A percentile compares a stretch with the other conserved stretches of the same genome.
Conservation (phyloP, 2,329 filamentous ascomycete species). For the Aspergillus floridensis region DNA sequence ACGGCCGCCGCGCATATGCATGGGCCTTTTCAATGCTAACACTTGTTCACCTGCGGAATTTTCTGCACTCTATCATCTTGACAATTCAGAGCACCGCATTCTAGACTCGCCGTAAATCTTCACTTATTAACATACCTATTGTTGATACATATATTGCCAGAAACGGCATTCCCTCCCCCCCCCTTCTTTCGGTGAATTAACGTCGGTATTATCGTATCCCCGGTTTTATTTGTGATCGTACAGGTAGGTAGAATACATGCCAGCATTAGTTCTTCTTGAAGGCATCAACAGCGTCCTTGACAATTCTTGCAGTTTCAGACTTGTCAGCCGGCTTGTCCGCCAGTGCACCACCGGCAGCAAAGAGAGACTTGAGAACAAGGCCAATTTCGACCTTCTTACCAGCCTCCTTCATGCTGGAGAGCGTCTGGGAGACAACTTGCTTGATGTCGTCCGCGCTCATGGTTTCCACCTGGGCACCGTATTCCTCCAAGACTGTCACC, state of each 20-base stretch:
- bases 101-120: too few relatives aligned
- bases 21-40: not conserved
- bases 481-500: slow-evolving; percentile 45
- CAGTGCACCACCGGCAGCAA: slow-evolving; percentile 42
- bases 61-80: not conserved
- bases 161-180: too few relatives aligned
- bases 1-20: not conserved
- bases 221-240: slow-evolving; percentile 18
- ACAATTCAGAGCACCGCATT: too few relatives aligned
- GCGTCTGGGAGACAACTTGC: slow-evolving; percentile 33
- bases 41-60: not conserved
- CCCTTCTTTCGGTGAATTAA: too few relatives aligned
- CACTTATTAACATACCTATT: too few relatives aligned
- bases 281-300: slow-evolving; percentile 35
- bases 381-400: slow-evolving; percentile 39
- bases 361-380: slow-evolving; percentile 42
- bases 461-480: slow-evolving; percentile 43
- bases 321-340: slow-evolving; percentile 46
- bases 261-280: slow-evolving; percentile 8
- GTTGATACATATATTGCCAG: too few relatives aligned
- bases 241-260: slow-evolving; percentile 23
- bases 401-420: slow-evolving; percentile 35
- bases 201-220: too few relatives aligned
- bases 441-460: slow-evolving; percentile 42
- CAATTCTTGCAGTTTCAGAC: slow-evolving; percentile 41